These are phyloP conservation scores for Psilocybe mexicana DNA, from an alignment of 1,284 basidiomycete species.

Conservation along the genomic window DNA sequence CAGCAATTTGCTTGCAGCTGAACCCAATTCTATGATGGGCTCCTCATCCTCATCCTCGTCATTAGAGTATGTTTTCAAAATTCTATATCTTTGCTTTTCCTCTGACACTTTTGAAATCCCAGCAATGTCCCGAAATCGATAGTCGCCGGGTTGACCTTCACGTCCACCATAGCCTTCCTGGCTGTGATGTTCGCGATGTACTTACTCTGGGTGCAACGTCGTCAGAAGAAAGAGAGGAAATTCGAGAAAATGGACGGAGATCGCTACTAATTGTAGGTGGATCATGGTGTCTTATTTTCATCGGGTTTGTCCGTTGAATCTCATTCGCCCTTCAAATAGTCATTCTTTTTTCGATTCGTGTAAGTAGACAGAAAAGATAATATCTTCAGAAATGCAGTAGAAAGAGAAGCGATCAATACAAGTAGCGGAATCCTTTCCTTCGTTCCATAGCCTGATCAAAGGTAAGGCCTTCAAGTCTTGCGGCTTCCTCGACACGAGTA, in stretches of 20 bases:
- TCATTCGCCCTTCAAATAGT: too few relatives aligned
- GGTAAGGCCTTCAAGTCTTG: conserved; percentile 48
- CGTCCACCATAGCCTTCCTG: conserved; percentile 8
- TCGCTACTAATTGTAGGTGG: not conserved
- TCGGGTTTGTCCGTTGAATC: too few relatives aligned
- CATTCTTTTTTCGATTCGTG: too few relatives aligned
- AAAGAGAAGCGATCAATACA: conserved; percentile 32
- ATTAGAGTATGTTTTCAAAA: not conserved
- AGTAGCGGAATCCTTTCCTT: conserved; percentile 48
- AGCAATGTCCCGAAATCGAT: conserved; percentile 10
- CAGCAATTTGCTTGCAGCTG: too few relatives aligned
- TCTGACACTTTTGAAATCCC: not conserved
- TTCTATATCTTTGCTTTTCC: not conserved
- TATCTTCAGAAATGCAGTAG: not conserved
- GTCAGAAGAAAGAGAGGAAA: conserved; percentile 8
- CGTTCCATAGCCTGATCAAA: conserved; percentile 52
- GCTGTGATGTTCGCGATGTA: conserved; percentile 6
- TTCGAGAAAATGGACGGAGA: conserved; percentile 1
- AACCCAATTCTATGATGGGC: too few relatives aligned
- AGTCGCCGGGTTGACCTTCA: conserved; percentile 9
- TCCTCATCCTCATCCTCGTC: not conserved
- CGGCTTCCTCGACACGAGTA: conserved; percentile 48
- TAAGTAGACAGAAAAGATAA: not conserved
- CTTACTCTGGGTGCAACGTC: conserved; percentile 4
- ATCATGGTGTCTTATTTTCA: too few relatives aligned